These are phyloP conservation scores for Nicotiana rustica DNA, from an alignment of 305 asterid species.

Conservation along the genomic window DNA sequence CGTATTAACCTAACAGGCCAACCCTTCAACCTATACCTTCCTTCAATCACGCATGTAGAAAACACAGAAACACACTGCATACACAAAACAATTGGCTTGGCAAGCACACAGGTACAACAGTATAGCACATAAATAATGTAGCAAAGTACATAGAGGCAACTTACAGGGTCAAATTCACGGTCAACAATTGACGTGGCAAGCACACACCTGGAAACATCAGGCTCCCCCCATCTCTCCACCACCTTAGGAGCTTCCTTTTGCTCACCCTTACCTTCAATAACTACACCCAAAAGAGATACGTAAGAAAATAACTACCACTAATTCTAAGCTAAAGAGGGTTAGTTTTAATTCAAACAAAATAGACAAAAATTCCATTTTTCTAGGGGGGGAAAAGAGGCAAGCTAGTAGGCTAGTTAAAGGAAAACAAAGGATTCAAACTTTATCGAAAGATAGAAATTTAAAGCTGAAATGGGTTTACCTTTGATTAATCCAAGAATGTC, in stretches of 20 bases:
- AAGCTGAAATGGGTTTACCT: conserved; percentile 40
- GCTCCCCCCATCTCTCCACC: conserved; percentile 66
- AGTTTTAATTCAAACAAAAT: neutral
- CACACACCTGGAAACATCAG: conserved; percentile 67
- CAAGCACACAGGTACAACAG: neutral
- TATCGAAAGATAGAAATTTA: neutral
- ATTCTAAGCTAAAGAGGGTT: neutral
- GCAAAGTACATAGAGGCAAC: neutral
- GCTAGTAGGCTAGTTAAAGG: too few species aligned
- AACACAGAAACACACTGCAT: neutral
- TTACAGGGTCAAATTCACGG: conserved; percentile 79
- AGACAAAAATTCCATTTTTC: neutral
- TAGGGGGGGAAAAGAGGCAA: neutral
- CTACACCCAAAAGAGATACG: conserved; percentile 36
- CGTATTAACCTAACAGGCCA: neutral
- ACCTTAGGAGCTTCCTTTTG: conserved; percentile 48
- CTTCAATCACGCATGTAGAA: neutral
- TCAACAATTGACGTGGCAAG: conserved; percentile 55
- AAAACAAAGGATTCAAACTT: too few species aligned
- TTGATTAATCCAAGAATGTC: conserved; percentile 70
- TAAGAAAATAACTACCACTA: neutral
- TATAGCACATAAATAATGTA: neutral
- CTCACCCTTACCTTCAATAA: conserved; percentile 50
- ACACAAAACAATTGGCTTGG: neutral
- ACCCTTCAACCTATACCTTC: neutral